Conservation (phyloP, 371 early-diverging fungal species). For the Mortierella sp. region DNA sequence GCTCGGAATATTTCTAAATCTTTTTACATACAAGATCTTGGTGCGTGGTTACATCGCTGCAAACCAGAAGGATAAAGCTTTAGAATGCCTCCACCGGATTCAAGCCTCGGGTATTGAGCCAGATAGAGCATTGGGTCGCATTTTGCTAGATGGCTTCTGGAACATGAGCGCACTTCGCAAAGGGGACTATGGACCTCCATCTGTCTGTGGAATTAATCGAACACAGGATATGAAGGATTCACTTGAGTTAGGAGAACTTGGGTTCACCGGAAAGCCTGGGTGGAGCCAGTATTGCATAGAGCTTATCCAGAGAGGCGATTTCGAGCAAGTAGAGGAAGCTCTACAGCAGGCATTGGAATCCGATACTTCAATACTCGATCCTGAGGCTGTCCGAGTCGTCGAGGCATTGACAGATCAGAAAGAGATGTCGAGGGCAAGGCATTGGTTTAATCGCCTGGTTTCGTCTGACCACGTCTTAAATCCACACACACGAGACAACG, state of each 20-base stretch:
- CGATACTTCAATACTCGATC: neutral
- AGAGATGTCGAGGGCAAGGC: constrained; percentile 38
- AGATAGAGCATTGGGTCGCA: constrained; percentile 41
- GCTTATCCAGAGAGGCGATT: constrained; percentile 20
- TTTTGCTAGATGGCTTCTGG: constrained; percentile 37
- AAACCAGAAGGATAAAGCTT: constrained; percentile 32
- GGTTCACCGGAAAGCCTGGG: constrained; percentile 21
- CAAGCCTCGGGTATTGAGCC: constrained; percentile 35
- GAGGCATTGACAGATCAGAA: constrained; percentile 21
- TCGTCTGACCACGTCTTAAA: neutral
- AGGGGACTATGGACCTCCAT: constrained; percentile 28
- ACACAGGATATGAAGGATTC: constrained; percentile 1
- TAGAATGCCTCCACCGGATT: constrained; percentile 36
- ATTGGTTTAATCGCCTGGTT: constrained; percentile 34
- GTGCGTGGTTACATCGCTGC: constrained; percentile 37
- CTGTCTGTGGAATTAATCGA: constrained; percentile 9
- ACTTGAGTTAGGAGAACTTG: constrained; percentile 2
- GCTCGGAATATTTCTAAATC: constrained; percentile 26
- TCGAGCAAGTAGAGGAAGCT: constrained; percentile 38
- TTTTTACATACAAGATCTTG: constrained; percentile 50
- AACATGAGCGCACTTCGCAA: constrained; percentile 14
- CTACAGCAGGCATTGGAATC: constrained; percentile 14
- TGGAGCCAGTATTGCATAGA: constrained; percentile 34
- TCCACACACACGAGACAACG: neutral
- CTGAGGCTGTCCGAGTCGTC: constrained; percentile 24